Percentiles rank a stretch among this genome's conserved stretches.
Evolutionary conservation across 2,329 filamentous ascomycete genomes (phyloP).

Genomic region (Talaromyces rugulosus): DNA sequence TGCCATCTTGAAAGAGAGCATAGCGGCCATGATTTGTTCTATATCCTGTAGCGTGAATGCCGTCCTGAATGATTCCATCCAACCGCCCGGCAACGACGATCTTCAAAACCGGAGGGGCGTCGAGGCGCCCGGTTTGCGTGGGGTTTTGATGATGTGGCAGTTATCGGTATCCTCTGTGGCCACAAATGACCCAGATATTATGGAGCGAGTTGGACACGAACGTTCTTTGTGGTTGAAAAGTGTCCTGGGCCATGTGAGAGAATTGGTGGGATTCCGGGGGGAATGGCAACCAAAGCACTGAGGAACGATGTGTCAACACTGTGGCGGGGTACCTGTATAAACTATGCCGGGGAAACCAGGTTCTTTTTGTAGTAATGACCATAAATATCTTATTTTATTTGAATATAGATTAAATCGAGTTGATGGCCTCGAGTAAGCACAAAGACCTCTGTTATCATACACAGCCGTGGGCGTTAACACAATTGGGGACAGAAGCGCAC

Average conservation of each 20-base stretch:
- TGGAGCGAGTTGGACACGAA: neutral
- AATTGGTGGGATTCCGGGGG: neutral
- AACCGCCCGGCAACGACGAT: neutral
- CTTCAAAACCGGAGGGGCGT: neutral
- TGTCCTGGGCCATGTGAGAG: neutral
- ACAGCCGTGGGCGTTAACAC: neutral
- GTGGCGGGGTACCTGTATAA: neutral
- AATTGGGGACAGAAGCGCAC: neutral
- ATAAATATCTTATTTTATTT: neutral
- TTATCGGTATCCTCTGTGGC: neutral
- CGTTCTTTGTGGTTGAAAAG: neutral
- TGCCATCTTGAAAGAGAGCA: neutral
- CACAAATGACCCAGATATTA: neutral
- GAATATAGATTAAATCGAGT: neutral
- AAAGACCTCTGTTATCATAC: too few relatives aligned
- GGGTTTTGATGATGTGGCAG: neutral
- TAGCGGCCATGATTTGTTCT: neutral
- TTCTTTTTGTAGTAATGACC: neutral
- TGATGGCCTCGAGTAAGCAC: neutral
- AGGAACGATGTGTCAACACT: neutral
- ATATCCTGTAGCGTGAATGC: neutral
- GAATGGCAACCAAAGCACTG: neutral
- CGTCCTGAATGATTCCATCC: neutral
- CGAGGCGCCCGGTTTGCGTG: neutral
- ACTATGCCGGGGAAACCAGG: neutral